A percentile compares a stretch with the other conserved stretches of the same genome.
These are phyloP conservation scores for Ganoderma lingzhi DNA, from an alignment of 1,284 basidiomycete species.

Conservation along the genomic window DNA sequence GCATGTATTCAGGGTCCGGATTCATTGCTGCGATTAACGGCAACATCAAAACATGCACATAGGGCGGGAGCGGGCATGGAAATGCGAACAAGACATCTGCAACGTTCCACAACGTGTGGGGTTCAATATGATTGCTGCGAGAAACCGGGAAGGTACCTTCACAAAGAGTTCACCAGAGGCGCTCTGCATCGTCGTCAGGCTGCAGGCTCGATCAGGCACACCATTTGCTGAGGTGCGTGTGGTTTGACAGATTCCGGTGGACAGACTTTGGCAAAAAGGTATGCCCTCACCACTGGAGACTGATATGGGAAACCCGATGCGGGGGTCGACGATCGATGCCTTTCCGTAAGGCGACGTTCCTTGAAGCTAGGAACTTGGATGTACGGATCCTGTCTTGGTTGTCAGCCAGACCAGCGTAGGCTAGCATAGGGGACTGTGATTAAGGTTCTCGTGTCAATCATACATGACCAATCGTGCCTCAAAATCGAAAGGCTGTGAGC, in stretches of 20 bases:
- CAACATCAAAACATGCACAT: background rate
- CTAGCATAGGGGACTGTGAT: background rate
- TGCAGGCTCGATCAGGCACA: constrained; percentile 1
- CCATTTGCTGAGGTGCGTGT: constrained; percentile 11
- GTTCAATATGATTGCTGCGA: background rate
- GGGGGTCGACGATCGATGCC: constrained; percentile 11
- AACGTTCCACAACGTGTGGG: background rate
- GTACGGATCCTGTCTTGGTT: constrained; percentile 5
- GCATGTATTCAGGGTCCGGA: background rate
- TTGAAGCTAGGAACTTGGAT: constrained; percentile 5
- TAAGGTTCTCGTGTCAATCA: background rate
- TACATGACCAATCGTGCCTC: constrained; percentile 14
- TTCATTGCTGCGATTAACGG: background rate
- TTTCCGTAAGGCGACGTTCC: constrained; percentile 6
- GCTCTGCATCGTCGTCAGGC: background rate
- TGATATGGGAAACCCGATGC: constrained; percentile 6
- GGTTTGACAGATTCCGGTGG: constrained; percentile 24
- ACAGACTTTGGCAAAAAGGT: constrained; percentile 21
- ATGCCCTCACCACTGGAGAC: background rate
- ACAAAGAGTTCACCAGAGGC: background rate
- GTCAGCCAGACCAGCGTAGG: background rate
- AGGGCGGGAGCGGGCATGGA: background rate
- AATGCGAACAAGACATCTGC: background rate
- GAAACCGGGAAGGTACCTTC: background rate
- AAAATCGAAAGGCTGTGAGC: constrained; percentile 14